phyloP scores from a whole-genome alignment of 371 early-diverging fungal species.

The Entomophthora muscae region DNA sequence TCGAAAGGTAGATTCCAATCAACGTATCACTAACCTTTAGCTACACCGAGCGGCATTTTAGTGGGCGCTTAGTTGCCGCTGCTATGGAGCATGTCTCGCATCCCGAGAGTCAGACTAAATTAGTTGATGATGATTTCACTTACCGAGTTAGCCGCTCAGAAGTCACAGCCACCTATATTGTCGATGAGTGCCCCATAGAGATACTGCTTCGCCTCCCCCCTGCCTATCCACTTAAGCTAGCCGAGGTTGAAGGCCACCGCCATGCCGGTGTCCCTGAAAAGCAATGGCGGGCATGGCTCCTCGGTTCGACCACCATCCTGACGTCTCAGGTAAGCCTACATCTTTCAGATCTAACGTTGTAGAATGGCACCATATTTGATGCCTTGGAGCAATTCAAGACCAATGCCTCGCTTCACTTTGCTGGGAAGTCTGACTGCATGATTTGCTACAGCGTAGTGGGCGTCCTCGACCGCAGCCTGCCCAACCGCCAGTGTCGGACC shows the following conservation, averaged over 20 bases:
- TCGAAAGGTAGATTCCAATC: conserved; percentile 30
- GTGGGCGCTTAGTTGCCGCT: conserved; percentile 36
- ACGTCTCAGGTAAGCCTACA: conserved; percentile 27
- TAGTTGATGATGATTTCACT: conserved; percentile 36
- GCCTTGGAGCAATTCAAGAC: conserved; percentile 59
- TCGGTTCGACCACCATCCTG: conserved; percentile 58
- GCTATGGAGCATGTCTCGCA: conserved; percentile 36
- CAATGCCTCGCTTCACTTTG: conserved; percentile 77
- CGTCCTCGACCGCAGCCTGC: conserved; percentile 70
- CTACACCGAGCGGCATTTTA: conserved; percentile 52
- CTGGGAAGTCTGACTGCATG: conserved; percentile 85
- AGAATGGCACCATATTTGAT: conserved; percentile 68
- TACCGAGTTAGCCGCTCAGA: conserved; percentile 53
- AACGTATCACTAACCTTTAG: conserved; percentile 13
- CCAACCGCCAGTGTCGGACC: conserved; percentile 76
- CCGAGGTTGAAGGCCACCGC: conserved; percentile 57
- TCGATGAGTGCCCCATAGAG: conserved; percentile 78
- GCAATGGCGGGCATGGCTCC: conserved; percentile 80
- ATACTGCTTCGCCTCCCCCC: conserved; percentile 61
- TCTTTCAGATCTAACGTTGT: conserved; percentile 11
- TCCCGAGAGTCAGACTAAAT: conserved; percentile 23
- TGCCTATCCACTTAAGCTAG: conserved; percentile 63
- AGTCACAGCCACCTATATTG: conserved; percentile 50
- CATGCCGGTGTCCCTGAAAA: conserved; percentile 72
- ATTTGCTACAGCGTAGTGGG: conserved; percentile 93